Conservation (phyloP, 2,329 filamentous ascomycete species). For the Hortaea sp. region DNA sequence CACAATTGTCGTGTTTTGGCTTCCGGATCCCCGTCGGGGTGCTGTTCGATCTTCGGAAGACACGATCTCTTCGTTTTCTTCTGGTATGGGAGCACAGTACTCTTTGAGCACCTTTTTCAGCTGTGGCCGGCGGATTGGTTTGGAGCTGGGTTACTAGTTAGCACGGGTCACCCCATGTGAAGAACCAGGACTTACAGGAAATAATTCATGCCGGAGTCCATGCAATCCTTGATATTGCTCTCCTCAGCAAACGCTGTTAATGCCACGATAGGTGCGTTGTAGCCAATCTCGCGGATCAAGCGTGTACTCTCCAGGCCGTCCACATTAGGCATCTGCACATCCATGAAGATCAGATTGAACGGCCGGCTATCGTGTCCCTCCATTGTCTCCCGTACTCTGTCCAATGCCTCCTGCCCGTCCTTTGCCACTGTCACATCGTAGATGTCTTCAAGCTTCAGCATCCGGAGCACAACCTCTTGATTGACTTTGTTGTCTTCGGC, state of each 20-base stretch:
- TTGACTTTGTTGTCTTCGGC: constrained; percentile 67
- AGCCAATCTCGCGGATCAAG: constrained; percentile 77
- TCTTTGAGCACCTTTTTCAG: constrained; percentile 76
- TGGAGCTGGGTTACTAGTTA: constrained; percentile 22
- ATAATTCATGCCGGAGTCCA: constrained; percentile 86
- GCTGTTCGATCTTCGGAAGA: not conserved
- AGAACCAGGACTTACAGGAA: constrained; percentile 52
- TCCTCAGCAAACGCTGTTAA: constrained; percentile 86
- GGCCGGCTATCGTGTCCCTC: constrained; percentile 40
- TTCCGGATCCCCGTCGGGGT: not conserved
- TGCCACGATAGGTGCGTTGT: constrained; percentile 78
- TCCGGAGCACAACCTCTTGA: constrained; percentile 50
- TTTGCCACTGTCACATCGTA: constrained; percentile 75
- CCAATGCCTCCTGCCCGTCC: constrained; percentile 62
- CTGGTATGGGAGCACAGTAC: constrained; percentile 69
- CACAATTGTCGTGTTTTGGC: constrained; percentile 4
- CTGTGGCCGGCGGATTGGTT: constrained; percentile 69
- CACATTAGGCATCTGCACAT: constrained; percentile 85
- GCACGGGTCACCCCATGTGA: not conserved
- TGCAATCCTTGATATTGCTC: constrained; percentile 55
- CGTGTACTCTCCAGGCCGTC: constrained; percentile 81
- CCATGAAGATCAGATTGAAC: constrained; percentile 92
- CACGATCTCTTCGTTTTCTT: constrained; percentile 43
- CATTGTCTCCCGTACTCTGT: constrained; percentile 28
- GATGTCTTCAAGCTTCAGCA: constrained; percentile 67